Percentiles rank a stretch among this genome's conserved stretches.
These are phyloP conservation scores for Teunomyces kruisii DNA, from an alignment of 805 yeast genomes.

Conservation along the genomic window DNA sequence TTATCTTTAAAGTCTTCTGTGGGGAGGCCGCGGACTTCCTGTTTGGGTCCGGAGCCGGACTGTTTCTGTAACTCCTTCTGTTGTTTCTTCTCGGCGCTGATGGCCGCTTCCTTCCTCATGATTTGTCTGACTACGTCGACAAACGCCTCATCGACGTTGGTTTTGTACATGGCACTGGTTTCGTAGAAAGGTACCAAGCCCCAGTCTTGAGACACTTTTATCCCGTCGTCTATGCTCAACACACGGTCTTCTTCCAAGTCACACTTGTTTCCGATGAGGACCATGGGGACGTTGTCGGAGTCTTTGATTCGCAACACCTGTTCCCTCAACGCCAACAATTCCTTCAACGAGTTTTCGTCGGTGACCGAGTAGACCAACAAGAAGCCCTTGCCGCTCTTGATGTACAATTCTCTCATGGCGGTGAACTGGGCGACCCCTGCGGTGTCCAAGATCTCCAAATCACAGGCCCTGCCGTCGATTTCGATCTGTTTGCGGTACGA, in stretches of 20 bases:
- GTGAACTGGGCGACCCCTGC: slow-evolving; percentile 85
- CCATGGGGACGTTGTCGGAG: slow-evolving; percentile 77
- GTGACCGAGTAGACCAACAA: slow-evolving; percentile 59
- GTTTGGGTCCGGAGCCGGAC: slow-evolving; percentile 6
- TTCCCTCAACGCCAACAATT: slow-evolving; percentile 73
- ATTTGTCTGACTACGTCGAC: slow-evolving; percentile 87
- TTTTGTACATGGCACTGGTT: slow-evolving; percentile 86
- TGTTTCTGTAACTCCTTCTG: slow-evolving; percentile 43
- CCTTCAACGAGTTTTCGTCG: slow-evolving; percentile 67
- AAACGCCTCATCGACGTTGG: slow-evolving; percentile 89
- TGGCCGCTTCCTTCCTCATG: slow-evolving; percentile 66
- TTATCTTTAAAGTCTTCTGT: not conserved
- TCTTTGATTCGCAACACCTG: slow-evolving; percentile 86
- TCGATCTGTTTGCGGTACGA: slow-evolving; percentile 87
- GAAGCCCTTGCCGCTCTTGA: slow-evolving; percentile 81
- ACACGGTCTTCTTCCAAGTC: slow-evolving; percentile 75
- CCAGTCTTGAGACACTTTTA: slow-evolving; percentile 80
- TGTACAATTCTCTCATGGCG: slow-evolving; percentile 89
- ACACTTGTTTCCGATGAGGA: slow-evolving; percentile 86
- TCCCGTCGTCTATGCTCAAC: slow-evolving; percentile 79
- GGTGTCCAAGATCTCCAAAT: slow-evolving; percentile 67
- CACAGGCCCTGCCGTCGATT: slow-evolving; percentile 84
- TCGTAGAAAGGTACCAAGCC: slow-evolving; percentile 90
- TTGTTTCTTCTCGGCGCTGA: slow-evolving; percentile 45
- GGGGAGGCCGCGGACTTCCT: not conserved